Percentiles rank a stretch among this genome's conserved stretches.
phyloP scores from a whole-genome alignment of 2,329 filamentous ascomycete genomes.

The Neopestalotiopsis clavispora region DNA sequence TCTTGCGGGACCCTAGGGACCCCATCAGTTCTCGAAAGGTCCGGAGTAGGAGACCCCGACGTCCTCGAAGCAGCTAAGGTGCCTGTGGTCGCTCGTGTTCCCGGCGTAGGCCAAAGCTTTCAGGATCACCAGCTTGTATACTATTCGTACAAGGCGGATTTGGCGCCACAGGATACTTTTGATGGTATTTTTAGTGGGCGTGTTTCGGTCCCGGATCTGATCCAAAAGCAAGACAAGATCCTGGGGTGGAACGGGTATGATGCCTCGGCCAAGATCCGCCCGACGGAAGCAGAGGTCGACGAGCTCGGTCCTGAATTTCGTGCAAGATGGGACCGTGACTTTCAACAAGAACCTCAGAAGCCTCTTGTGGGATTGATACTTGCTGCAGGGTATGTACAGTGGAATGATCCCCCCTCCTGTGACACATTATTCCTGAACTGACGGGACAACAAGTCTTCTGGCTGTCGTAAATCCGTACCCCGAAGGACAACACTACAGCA shows the following conservation, averaged over 20 bases:
- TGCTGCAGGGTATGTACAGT: too few species aligned
- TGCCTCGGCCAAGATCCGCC: slow-evolving; percentile 27
- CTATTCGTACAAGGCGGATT: slow-evolving; percentile 46
- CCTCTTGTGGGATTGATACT: too few species aligned
- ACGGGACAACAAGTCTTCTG: too few species aligned
- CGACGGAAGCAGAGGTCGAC: slow-evolving; percentile 26
- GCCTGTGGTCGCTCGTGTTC: slow-evolving; percentile 42
- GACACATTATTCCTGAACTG: too few species aligned
- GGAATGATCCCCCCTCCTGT: too few species aligned
- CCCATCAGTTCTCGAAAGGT: slow-evolving; percentile 54
- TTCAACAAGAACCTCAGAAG: slow-evolving; percentile 20
- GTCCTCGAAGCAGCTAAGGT: slow-evolving; percentile 44
- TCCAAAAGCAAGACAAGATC: slow-evolving; percentile 21
- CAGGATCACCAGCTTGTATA: slow-evolving; percentile 55
- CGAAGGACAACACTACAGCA: too few species aligned
- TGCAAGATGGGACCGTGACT: slow-evolving; percentile 27
- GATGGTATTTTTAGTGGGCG: slow-evolving; percentile 22
- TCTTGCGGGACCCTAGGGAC: slow-evolving; percentile 45
- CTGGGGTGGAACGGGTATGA: slow-evolving; percentile 31
- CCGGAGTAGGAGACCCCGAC: slow-evolving; percentile 51
- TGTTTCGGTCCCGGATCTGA: slow-evolving; percentile 19
- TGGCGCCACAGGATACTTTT: slow-evolving; percentile 23
- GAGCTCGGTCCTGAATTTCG: slow-evolving; percentile 28
- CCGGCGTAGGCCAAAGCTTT: slow-evolving; percentile 52
- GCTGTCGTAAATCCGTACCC: too few species aligned